Conservation (phyloP, 116 monocot genomes). For the Dioscorea cayenensis region DNA sequence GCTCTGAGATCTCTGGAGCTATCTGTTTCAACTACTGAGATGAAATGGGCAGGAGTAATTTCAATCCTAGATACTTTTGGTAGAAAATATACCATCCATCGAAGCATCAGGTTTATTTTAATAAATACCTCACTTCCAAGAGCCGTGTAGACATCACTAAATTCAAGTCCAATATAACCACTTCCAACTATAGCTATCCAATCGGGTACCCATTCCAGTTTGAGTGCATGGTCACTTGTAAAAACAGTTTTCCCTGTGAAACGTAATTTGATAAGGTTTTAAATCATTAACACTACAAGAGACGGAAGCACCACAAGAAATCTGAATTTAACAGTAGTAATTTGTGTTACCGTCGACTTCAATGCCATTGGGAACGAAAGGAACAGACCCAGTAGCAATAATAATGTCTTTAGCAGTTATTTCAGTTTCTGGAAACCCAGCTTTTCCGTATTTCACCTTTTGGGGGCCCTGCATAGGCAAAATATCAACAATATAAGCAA, state of each 20-base stretch:
- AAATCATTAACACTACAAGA: background rate
- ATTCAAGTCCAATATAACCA: constrained; percentile 99
- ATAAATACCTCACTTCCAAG: constrained; percentile 91
- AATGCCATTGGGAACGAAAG: constrained; percentile 95
- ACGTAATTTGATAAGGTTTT: background rate
- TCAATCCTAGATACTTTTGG: too few species aligned
- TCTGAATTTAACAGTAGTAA: background rate
- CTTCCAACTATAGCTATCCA: constrained; percentile 98
- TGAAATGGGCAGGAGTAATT: background rate
- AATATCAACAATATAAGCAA: too few species aligned
- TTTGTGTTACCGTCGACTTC: constrained; percentile 83
- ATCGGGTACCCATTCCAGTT: constrained; percentile 94
- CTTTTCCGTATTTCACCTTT: constrained; percentile 84
- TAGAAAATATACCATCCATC: background rate
- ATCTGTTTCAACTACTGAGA: background rate
- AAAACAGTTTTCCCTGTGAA: constrained; percentile 89
- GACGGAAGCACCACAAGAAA: background rate
- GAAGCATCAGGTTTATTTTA: background rate
- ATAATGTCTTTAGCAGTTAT: constrained; percentile 83
- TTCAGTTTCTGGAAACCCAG: constrained; percentile 65
- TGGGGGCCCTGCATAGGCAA: constrained; percentile 50
- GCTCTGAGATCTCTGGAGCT: background rate
- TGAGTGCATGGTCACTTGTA: constrained; percentile 99
- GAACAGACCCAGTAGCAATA: constrained; percentile 95
- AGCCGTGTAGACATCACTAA: constrained; percentile 99